A percentile compares a stretch with the other conserved stretches of the same genome.
Conservation (phyloP, 768 basidiomycete species). For the Mycena galopus region DNA sequence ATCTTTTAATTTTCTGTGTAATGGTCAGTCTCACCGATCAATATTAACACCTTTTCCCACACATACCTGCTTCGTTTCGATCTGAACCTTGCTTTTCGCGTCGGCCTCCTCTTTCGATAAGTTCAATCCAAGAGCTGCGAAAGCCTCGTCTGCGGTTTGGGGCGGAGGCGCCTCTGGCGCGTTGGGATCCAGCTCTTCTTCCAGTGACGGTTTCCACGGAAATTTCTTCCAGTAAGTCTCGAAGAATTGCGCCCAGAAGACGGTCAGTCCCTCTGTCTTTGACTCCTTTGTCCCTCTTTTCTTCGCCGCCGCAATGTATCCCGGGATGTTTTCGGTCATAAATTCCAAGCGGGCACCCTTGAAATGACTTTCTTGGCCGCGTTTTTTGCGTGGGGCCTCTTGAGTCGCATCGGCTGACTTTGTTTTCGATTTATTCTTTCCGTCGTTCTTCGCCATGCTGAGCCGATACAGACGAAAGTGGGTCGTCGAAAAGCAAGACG, state of each 20-base stretch:
- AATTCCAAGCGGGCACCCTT: not conserved
- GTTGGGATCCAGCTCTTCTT: not conserved
- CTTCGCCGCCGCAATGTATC: no score
- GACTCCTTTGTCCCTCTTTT: not conserved
- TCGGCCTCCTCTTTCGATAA: not conserved
- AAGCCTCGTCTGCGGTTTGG: not conserved
- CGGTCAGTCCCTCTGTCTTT: not conserved
- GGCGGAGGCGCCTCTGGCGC: no score
- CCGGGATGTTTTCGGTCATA: no score
- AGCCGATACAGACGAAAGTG: no score
- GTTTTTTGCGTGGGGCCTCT: constrained; percentile 8
- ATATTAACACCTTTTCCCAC: no score
- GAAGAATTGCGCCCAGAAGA: not conserved
- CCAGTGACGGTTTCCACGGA: not conserved
- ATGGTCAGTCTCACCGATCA: no score
- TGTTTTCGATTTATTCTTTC: not conserved
- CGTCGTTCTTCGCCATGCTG: no score
- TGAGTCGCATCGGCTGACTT: no score
- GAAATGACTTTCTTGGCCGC: constrained; percentile 5
- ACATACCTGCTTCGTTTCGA: no score
- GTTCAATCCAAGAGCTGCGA: no score
- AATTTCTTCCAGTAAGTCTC: not conserved
- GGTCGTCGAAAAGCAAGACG: no score
- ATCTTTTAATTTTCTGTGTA: no score
- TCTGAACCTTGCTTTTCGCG: not conserved